A percentile compares a stretch with the other conserved stretches of the same genome.
phyloP scores from a whole-genome alignment of 2,329 filamentous ascomycete genomes.

The Stemphylium lycopersici region DNA sequence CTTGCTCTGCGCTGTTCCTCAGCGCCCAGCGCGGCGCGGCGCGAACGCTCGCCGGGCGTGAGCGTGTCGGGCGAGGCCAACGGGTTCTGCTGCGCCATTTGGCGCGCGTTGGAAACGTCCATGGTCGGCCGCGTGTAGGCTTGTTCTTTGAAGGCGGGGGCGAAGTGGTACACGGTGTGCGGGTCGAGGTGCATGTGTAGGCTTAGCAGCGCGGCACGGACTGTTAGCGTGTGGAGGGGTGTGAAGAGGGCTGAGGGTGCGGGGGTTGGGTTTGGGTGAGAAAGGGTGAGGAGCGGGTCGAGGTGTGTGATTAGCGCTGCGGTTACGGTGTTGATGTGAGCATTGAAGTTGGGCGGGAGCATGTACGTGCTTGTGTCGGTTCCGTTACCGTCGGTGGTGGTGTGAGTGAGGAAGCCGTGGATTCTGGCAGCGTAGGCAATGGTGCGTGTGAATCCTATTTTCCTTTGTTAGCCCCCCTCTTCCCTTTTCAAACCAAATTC shows the following conservation, averaged over 20 bases:
- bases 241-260: background rate
- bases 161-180: conserved; percentile 37
- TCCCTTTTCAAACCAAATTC: background rate
- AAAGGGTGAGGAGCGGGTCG: conserved; percentile 23
- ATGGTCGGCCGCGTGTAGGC: conserved; percentile 17
- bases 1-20: too few relatives aligned
- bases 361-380: too few relatives aligned
- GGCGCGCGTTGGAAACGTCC: conserved; percentile 26
- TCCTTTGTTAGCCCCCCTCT: background rate
- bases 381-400: too few relatives aligned
- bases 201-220: conserved; percentile 28
- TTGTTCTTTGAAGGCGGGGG: conserved; percentile 36
- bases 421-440: conserved; percentile 17
- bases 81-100: conserved; percentile 14
- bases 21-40: too few relatives aligned
- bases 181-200: conserved; percentile 34
- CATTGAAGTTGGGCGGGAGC: conserved; percentile 31
- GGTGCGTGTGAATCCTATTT: conserved; percentile 31
- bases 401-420: background rate
- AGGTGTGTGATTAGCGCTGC: conserved; percentile 29
- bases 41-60: too few relatives aligned
- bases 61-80: background rate
- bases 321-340: conserved; percentile 26
- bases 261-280: background rate
- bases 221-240: conserved; percentile 18